Conservation (phyloP, 306 rosid genomes). For the Pachyrhizus erosus region DNA sequence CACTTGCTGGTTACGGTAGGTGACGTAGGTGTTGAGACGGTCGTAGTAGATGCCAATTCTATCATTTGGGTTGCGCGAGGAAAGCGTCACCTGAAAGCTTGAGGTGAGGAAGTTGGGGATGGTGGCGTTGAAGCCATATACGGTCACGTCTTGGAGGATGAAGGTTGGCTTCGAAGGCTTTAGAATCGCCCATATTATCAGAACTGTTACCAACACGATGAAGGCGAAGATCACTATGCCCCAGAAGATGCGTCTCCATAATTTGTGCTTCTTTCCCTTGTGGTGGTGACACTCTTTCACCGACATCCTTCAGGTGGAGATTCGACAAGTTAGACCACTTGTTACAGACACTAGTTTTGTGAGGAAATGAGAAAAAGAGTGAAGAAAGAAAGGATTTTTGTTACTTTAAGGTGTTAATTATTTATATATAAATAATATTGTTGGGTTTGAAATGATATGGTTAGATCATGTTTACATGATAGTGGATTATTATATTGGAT, state of each 20-base stretch:
- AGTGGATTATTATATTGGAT: background rate
- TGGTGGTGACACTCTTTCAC: constrained; percentile 69
- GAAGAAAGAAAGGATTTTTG: background rate
- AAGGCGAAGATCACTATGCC: constrained; percentile 56
- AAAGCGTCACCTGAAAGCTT: constrained; percentile 75
- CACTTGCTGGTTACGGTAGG: constrained; percentile 75
- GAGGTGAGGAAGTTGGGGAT: constrained; percentile 78
- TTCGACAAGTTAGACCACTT: no score
- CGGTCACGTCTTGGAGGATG: constrained; percentile 92
- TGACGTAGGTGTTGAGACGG: constrained; percentile 68
- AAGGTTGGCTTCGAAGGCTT: constrained; percentile 79
- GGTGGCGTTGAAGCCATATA: constrained; percentile 87
- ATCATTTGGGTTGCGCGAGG: constrained; percentile 84
- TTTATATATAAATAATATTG: constrained; percentile 1
- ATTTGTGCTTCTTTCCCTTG: constrained; percentile 36
- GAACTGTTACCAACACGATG: constrained; percentile 66
- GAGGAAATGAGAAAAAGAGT: background rate
- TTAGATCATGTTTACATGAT: constrained; percentile 30
- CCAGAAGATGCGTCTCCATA: constrained; percentile 41
- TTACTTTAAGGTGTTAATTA: constrained; percentile 12
- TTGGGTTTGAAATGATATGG: constrained; percentile 34
- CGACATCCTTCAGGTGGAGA: constrained; percentile 45
- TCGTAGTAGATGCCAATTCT: constrained; percentile 90
- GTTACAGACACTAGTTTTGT: background rate
- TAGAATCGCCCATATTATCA: constrained; percentile 78